Percentiles rank a stretch among this genome's conserved stretches.
These are phyloP conservation scores for Debaryomycetaceae sp. DNA, from an alignment of 1,139 yeast species.

Conservation along the genomic window DNA sequence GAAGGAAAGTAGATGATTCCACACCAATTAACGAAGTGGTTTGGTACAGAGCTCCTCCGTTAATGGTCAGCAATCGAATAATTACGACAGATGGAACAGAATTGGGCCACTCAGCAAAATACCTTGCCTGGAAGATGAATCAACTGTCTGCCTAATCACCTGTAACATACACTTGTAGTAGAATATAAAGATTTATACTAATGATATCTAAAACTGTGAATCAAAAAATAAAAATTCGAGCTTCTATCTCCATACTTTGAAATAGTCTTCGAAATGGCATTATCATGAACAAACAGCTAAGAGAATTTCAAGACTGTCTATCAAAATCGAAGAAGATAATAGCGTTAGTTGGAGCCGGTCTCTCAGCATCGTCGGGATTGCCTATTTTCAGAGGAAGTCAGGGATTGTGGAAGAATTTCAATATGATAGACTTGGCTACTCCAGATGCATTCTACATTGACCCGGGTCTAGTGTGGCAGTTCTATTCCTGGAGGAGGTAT, in stretches of 20 bases:
- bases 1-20: constrained; percentile 18
- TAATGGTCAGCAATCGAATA: constrained; percentile 51
- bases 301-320: constrained; percentile 58
- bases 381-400: constrained; percentile 71
- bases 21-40: constrained; percentile 52
- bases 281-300: constrained; percentile 16
- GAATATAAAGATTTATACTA: too few species aligned
- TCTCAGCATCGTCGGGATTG: constrained; percentile 73
- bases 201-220: too few species aligned
- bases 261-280: not conserved
- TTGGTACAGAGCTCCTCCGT: constrained; percentile 84
- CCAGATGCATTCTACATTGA: constrained; percentile 84
- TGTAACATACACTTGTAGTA: not conserved
- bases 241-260: too few species aligned
- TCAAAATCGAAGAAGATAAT: constrained; percentile 52
- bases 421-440: constrained; percentile 81
- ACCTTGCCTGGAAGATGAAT: constrained; percentile 61
- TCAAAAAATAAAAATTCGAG: too few species aligned
- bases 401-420: constrained; percentile 76
- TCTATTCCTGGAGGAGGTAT: constrained; percentile 67
- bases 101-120: constrained; percentile 68
- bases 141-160: constrained; percentile 2
- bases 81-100: constrained; percentile 21
- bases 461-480: constrained; percentile 89
- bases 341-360: constrained; percentile 83